Percentiles rank a stretch among this genome's conserved stretches.
phyloP scores from a whole-genome alignment of 2,329 filamentous ascomycete species.

The Fusarium heterosporum region DNA sequence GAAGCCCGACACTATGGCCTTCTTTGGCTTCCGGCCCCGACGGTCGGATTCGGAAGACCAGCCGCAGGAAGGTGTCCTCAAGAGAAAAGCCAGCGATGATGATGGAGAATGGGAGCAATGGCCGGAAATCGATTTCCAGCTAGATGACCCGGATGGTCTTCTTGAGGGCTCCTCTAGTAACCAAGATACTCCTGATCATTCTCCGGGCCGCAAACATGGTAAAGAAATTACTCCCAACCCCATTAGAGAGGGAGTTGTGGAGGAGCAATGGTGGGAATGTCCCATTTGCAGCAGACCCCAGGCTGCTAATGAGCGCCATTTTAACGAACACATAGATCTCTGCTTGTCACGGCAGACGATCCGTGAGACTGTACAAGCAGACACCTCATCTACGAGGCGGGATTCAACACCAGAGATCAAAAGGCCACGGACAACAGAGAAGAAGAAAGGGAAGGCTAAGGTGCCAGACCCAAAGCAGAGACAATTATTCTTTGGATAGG shows the following conservation, averaged over 20 bases:
- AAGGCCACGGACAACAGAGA: constrained; percentile 51
- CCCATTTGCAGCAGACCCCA: constrained; percentile 88
- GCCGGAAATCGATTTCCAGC: constrained; percentile 71
- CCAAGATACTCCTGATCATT: constrained; percentile 16
- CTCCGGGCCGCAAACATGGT: constrained; percentile 53
- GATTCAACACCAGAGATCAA: constrained; percentile 55
- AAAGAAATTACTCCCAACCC: constrained; percentile 65
- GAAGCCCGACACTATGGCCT: constrained; percentile 79
- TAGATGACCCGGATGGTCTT: constrained; percentile 31
- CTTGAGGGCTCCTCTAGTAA: constrained; percentile 20
- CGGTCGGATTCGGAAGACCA: constrained; percentile 35
- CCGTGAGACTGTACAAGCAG: constrained; percentile 78
- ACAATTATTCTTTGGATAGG: constrained; percentile 64
- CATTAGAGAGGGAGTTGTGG: constrained; percentile 49
- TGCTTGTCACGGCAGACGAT: constrained; percentile 91
- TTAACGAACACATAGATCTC: constrained; percentile 93
- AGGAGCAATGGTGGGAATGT: constrained; percentile 79
- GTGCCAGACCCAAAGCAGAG: constrained; percentile 60
- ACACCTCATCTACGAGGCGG: constrained; percentile 45
- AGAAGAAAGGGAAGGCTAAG: constrained; percentile 54
- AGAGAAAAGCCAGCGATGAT: constrained; percentile 52
- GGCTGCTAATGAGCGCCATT: constrained; percentile 75
- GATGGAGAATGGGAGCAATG: constrained; percentile 71
- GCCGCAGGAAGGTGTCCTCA: constrained; percentile 37
- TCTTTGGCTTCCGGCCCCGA: constrained; percentile 75